phyloP scores from a whole-genome alignment of 2,329 filamentous ascomycete species.

The Xylariaceae sp. region DNA sequence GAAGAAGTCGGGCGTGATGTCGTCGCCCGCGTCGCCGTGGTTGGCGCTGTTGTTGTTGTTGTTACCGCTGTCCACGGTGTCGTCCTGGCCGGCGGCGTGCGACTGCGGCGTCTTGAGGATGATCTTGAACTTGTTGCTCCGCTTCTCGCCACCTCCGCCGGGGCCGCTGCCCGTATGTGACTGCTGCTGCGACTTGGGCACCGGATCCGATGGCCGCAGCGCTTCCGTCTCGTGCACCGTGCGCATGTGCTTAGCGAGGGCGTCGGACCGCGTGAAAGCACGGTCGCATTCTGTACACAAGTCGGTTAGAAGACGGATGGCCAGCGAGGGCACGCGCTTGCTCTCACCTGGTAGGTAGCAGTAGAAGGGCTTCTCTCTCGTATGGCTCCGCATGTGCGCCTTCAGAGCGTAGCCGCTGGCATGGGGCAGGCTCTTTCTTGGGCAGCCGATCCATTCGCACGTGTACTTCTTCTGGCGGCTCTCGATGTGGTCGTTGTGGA shows the following conservation, averaged over 20 bases:
- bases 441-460: slow-evolving; percentile 94
- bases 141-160: slow-evolving; percentile 31
- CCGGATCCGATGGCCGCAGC: slow-evolving; percentile 68
- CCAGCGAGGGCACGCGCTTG: neutral
- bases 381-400: slow-evolving; percentile 96
- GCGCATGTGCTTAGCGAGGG: slow-evolving; percentile 95
- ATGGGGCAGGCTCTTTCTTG: slow-evolving; percentile 80
- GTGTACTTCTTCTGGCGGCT: slow-evolving; percentile 91
- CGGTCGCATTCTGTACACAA: slow-evolving; percentile 75
- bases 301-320: slow-evolving; percentile 6
- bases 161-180: too few species aligned
- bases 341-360: slow-evolving; percentile 78
- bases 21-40: slow-evolving; percentile 47
- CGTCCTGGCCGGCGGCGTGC: slow-evolving; percentile 47
- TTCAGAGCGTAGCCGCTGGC: slow-evolving; percentile 93
- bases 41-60: slow-evolving; percentile 40
- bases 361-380: slow-evolving; percentile 96
- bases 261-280: slow-evolving; percentile 91
- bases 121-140: slow-evolving; percentile 50
- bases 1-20: slow-evolving; percentile 51
- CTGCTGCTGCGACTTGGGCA: slow-evolving; percentile 60
- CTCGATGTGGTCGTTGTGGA: slow-evolving; percentile 91
- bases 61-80: slow-evolving; percentile 46
- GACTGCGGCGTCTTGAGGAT: slow-evolving; percentile 55
- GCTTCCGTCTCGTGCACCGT: slow-evolving; percentile 97